Evolutionary conservation across 441 rosid species (phyloP), one percentile per base, ranked within the genome.

Genomic region (Cnidoscolus chayamansa): DNA sequence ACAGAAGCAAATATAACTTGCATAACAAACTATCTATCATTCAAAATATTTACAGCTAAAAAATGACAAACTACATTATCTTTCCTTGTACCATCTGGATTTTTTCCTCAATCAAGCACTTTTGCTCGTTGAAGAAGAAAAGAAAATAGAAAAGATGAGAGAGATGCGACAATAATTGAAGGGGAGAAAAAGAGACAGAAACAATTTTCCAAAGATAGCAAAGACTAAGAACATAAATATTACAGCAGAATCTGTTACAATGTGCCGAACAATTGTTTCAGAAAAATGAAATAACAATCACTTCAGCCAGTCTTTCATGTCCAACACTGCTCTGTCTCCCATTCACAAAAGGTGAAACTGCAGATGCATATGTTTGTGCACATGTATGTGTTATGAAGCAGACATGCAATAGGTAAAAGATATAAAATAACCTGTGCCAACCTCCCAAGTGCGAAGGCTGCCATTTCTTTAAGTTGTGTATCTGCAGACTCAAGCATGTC

Each of bases 361-460:
- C 20, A 19, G 45, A 40, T 6, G 45, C 6, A 6, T 40, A 0
- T 40, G 6, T 40, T 4, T 10, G 25, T 25, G 37, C 30, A 13
- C 9, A 1, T 57, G 2, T 30, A 13, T 3, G 7, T 51, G 6
- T 53, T n/a, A 40, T 61, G 48, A 25, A 67, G 17, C 45, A 25
- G 19, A 19, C 12, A 63, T 19, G 25, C 47, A 11, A 58, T 13
- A 68, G 61, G 20, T 63, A 6, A 11, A 19, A 47, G 70, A 72
- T 63, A 10, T 40, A 80, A 70, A 35, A 35, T 74, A 73, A 95
- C 99, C 99, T 93, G 99, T 19, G 99, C 99, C 90, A 95, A 79
- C 77, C 99, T 88, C 85, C 99, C 99, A 74, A 95, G 85, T 45
- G 99, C 98, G 84, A 95, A 95, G 75, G 99, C 92, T 6, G 99